Base-by-base conservation (phyloP, 2,329 filamentous ascomycete genomes). In the Colletotrichum sp. region DNA sequence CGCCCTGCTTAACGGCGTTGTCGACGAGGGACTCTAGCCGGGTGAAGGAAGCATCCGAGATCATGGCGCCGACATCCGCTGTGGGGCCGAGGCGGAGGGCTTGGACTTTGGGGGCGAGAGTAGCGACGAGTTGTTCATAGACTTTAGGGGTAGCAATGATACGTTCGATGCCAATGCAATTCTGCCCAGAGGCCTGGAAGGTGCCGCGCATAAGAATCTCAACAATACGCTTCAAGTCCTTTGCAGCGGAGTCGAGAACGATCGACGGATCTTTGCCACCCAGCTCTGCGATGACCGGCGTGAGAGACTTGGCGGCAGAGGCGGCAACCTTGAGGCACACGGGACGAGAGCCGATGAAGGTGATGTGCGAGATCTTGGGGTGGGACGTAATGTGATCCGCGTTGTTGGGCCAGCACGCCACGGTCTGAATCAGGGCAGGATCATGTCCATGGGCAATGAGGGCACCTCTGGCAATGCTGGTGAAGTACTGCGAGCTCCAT, bases 141-240 rank as follows among this genome's bases (percentile, higher is more conserved):
- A 95, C 89, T n/a, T 87, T 88, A 2, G 95, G 93, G 19, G 95
- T 90, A 29, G 94, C 95, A 79, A 99, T 93, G 82, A 99, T 93
- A 72, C 97, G 94, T 87, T 99, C 97, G 79, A 98, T 96, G 71
- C 97, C 97, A 82, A 99, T 96, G 86, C 97, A 99, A 87, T 99
- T 99, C 85, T 99, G 97, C 2, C 97, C 97, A 19, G 96, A 94
- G 68, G 96, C 96, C 85, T 99, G 97, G 86, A 99, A 99, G 12
- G 95, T 95, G 69, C 96, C 97, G 69, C 97, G 93, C 87, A 99
- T 93, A 77, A 99, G 91, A 78, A 98, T 94, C 77, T 96, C 95
- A 52, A 92, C 91, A 66, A 99, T 93, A 57, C 94, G 92, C 6
- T 91, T 86, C 75, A 99, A 89, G 80, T 95, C 90, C 74, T 83